These are phyloP conservation scores for Trichomonas tenax DNA, from an alignment of 208 protist species.

Conservation along the genomic window DNA sequence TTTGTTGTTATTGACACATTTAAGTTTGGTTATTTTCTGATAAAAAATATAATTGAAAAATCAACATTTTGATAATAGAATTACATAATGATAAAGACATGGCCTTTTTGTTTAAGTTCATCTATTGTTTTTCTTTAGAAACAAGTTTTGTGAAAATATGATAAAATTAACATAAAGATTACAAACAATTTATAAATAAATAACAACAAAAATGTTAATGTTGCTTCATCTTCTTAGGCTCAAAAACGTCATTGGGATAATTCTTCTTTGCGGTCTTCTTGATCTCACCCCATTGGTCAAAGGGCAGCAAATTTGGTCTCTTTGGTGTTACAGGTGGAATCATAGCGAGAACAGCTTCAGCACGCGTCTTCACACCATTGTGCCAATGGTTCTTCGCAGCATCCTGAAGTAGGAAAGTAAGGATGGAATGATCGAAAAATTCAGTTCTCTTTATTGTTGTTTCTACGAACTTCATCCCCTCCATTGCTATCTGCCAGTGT, in stretches of 20 bases:
- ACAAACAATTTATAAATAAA: neutral
- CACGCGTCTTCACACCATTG: neutral
- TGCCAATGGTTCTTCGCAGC: neutral
- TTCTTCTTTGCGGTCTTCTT: neutral
- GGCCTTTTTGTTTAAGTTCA: no score
- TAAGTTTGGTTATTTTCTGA: no score
- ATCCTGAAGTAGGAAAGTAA: neutral
- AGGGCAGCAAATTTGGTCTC: neutral
- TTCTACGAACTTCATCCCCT: neutral
- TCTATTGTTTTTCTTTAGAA: neutral
- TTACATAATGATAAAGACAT: no score
- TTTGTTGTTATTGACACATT: no score
- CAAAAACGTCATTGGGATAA: neutral
- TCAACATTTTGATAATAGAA: no score
- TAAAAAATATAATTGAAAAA: no score
- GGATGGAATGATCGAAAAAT: neutral
- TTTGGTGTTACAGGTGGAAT: neutral
- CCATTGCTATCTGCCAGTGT: slow-evolving; percentile 6
- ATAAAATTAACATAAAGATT: neutral
- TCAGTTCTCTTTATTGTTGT: neutral
- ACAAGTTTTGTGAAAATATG: neutral
- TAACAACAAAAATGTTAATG: neutral
- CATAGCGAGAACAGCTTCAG: neutral
- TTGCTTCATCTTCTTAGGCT: neutral
- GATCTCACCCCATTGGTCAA: neutral